Percentiles rank a stretch among this genome's conserved stretches.
These are phyloP conservation scores for Mycena epipterygia DNA, from an alignment of 768 basidiomycete genomes.

Conservation along the genomic window DNA sequence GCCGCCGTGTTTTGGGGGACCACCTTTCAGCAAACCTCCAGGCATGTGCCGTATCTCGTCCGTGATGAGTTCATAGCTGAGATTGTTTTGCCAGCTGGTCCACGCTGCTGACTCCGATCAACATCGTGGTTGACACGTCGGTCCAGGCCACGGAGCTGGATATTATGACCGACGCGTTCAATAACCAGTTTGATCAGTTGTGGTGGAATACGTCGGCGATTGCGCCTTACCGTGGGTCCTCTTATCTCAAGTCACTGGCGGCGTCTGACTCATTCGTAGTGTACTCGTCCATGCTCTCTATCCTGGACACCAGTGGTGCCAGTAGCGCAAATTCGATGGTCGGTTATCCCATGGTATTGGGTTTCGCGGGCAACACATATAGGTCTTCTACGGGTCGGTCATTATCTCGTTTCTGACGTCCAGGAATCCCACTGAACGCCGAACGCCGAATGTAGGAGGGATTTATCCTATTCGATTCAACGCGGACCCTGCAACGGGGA, in stretches of 20 bases:
- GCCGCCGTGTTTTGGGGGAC: slow-evolving; percentile 5
- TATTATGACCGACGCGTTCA: neutral
- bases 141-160: neutral
- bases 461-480: neutral
- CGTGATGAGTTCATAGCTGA: neutral
- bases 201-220: neutral
- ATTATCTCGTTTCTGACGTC: neutral
- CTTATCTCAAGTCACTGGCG: neutral
- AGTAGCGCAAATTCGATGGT: neutral
- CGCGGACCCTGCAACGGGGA: neutral
- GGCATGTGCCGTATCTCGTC: neutral
- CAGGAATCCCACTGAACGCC: neutral
- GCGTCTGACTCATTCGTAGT: neutral
- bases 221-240: neutral
- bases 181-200: neutral
- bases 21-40: slow-evolving; percentile 12
- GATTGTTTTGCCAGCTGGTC: slow-evolving; percentile 1
- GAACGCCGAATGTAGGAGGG: neutral
- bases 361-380: neutral
- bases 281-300: neutral
- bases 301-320: neutral
- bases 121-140: neutral
- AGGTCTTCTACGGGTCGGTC: neutral
- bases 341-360: neutral
- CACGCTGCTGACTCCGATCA: slow-evolving; percentile 17